phyloP scores from a whole-genome alignment of 1,284 basidiomycete species.

The Mycosarcoma mackinlayi region DNA sequence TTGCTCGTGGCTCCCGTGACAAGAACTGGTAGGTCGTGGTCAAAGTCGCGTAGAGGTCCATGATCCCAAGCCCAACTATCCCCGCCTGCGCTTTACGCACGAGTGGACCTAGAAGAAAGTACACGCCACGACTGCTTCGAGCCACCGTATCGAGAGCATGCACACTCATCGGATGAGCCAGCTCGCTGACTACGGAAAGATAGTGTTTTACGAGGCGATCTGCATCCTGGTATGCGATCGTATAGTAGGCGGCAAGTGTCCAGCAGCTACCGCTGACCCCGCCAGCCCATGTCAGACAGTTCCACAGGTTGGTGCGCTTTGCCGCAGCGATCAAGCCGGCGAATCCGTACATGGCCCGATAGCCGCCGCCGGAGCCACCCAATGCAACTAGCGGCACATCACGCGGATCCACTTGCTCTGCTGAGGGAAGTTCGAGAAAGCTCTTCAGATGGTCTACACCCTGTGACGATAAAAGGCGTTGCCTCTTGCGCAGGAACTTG shows the following conservation, averaged over 20 bases:
- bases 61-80: slow-evolving; percentile 60
- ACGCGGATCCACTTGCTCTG: slow-evolving; percentile 61
- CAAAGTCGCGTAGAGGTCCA: slow-evolving; percentile 66
- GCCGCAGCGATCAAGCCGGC: slow-evolving; percentile 59
- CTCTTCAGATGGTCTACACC: slow-evolving; percentile 36
- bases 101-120: slow-evolving; percentile 62
- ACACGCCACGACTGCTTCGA: slow-evolving; percentile 55
- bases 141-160: slow-evolving; percentile 62
- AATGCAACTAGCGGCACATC: slow-evolving; percentile 66
- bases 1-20: slow-evolving; percentile 50
- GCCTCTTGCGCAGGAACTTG: slow-evolving; percentile 42
- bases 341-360: slow-evolving; percentile 64
- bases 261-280: slow-evolving; percentile 68
- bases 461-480: slow-evolving; percentile 31
- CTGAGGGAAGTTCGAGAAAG: slow-evolving; percentile 51
- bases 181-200: slow-evolving; percentile 55
- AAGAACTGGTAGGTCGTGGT: slow-evolving; percentile 58
- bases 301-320: slow-evolving; percentile 60
- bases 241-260: slow-evolving; percentile 63
- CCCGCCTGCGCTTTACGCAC: slow-evolving; percentile 58
- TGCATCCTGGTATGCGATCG: slow-evolving; percentile 49
- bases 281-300: slow-evolving; percentile 60
- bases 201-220: slow-evolving; percentile 54
- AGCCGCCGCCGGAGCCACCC: slow-evolving; percentile 68
- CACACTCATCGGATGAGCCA: slow-evolving; percentile 61